These are phyloP conservation scores for Porphyrellus cyaneotinctus DNA, from an alignment of 768 basidiomycete genomes.

Conservation along the genomic window DNA sequence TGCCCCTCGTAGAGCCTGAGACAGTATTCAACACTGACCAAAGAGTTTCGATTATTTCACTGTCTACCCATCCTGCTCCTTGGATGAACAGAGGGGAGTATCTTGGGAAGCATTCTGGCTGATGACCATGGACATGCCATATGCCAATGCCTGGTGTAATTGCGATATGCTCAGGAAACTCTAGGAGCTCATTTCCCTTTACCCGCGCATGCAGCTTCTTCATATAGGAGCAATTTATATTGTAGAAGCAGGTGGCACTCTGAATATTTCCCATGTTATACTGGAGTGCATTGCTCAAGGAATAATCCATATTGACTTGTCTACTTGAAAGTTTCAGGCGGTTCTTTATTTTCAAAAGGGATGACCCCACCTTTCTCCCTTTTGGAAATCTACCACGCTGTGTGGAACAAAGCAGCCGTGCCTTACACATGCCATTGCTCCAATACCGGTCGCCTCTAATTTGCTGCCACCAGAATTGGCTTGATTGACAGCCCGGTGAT, in stretches of 20 bases:
- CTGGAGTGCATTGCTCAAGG: neutral
- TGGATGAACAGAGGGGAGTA: neutral
- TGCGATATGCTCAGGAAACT: neutral
- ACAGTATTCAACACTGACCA: conserved; percentile 1
- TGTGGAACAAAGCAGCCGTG: neutral
- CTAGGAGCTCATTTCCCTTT: neutral
- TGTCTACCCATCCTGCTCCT: neutral
- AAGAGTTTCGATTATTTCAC: conserved; percentile 9
- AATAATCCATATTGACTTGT: conserved; percentile 12
- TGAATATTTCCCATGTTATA: neutral
- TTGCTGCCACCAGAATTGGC: neutral
- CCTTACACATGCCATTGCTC: neutral
- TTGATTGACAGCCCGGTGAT: neutral
- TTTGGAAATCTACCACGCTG: neutral
- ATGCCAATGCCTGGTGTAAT: conserved; percentile 20
- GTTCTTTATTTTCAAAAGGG: no score
- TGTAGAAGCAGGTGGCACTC: neutral
- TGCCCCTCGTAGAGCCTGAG: neutral
- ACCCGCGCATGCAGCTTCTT: neutral
- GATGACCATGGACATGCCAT: conserved; percentile 27
- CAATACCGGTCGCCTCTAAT: conserved; percentile 1
- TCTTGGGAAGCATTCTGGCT: conserved; percentile 17
- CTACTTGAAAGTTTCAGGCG: no score
- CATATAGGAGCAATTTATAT: conserved; percentile 10
- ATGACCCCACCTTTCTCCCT: neutral